Percentiles rank a stretch among this genome's conserved stretches.
Evolutionary conservation across 2,329 filamentous ascomycete genomes (phyloP).

Genomic region (Fusarium buxicola): DNA sequence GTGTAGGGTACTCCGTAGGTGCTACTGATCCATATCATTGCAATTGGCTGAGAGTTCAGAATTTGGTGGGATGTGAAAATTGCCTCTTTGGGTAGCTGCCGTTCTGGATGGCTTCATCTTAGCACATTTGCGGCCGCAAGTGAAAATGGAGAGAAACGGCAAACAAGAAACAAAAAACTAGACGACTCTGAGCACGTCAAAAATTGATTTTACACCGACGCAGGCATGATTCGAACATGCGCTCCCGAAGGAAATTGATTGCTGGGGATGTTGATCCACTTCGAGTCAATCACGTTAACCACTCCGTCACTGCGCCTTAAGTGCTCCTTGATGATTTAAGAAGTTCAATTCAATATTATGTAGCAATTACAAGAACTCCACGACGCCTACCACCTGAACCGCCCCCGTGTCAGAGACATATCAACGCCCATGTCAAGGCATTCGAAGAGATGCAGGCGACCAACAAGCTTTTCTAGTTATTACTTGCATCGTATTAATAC

Average conservation of each 20-base stretch:
- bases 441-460: too few species aligned
- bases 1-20: too few species aligned
- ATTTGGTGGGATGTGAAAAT: not conserved
- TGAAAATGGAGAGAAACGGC: not conserved
- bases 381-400: too few species aligned
- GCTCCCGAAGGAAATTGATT: conserved; percentile 30
- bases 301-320: conserved; percentile 31
- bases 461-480: too few species aligned
- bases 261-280: not conserved
- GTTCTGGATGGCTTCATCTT: not conserved
- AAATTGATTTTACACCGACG: conserved; percentile 19
- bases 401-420: too few species aligned
- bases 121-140: not conserved
- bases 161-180: not conserved
- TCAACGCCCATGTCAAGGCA: too few species aligned
- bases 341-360: too few species aligned
- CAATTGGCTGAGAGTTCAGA: not conserved
- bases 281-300: conserved; percentile 36
- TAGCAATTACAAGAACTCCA: too few species aligned
- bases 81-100: not conserved
- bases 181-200: not conserved
- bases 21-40: not conserved
- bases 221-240: conserved; percentile 39
- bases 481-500: too few species aligned
- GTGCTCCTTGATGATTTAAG: not conserved